phyloP scores from a whole-genome alignment of 768 basidiomycete genomes.

The Psilocybe tampanensis region DNA sequence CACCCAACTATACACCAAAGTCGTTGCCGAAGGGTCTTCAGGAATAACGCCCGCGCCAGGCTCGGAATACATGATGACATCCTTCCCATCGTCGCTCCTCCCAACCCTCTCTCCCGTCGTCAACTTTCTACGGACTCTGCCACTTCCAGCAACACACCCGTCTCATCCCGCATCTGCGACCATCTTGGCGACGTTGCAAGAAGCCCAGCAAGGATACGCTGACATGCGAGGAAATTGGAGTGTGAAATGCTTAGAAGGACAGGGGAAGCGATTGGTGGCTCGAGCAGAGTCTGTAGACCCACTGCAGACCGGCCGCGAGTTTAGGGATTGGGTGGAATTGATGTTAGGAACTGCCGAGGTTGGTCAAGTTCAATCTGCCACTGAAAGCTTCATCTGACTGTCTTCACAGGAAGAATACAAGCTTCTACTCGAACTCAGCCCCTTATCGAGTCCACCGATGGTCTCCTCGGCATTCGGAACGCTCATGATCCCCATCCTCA shows the following conservation, averaged over 20 bases:
- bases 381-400: too few relatives aligned
- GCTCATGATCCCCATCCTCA: slow-evolving; percentile 65
- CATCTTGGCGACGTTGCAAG: slow-evolving; percentile 67
- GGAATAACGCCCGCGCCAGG: slow-evolving; percentile 69
- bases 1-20: slow-evolving; percentile 80
- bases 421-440: slow-evolving; percentile 63
- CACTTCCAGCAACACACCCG: slow-evolving; percentile 78
- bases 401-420: slow-evolving; percentile 63
- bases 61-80: slow-evolving; percentile 51
- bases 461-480: slow-evolving; percentile 61
- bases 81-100: slow-evolving; percentile 58
- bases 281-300: slow-evolving; percentile 71
- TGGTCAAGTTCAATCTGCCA: too few relatives aligned
- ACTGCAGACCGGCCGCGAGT: slow-evolving; percentile 66
- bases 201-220: slow-evolving; percentile 81
- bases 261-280: slow-evolving; percentile 69
- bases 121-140: slow-evolving; percentile 68
- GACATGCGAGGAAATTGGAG: slow-evolving; percentile 86
- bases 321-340: slow-evolving; percentile 70
- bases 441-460: slow-evolving; percentile 51
- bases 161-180: slow-evolving; percentile 74
- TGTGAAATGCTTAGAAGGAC: slow-evolving; percentile 71
- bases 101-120: slow-evolving; percentile 65
- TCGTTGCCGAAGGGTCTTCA: slow-evolving; percentile 85
- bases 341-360: slow-evolving; percentile 71